Base-by-base conservation (phyloP, 352 stramenopile species). In the Peronosclerospora sorghi region DNA sequence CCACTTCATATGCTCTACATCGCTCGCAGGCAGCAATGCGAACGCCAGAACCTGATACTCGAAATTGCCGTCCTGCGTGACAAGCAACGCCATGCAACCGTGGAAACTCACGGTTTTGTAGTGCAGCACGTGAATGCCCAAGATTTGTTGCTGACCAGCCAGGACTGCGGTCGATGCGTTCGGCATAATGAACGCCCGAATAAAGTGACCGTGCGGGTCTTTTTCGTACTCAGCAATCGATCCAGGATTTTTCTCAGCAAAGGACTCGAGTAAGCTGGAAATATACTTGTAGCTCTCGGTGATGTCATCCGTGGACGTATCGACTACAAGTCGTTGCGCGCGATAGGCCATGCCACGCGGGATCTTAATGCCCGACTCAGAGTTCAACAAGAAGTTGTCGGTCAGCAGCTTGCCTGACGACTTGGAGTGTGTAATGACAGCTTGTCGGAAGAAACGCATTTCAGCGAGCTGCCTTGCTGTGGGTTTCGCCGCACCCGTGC, bases 281-380 rank as follows among this genome's bases (percentile, higher is more conserved):
- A 90, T 78, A 38, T 86, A 79, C 52, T 86, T 86, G 62, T 90
- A 90, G 54, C 73, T 86, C 41, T 87, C 74, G 0, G 71, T 73
- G 17, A 90, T 52, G 35, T 90, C 74, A 29, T 87, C 74, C 4
- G 69, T 78, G 0, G 77, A 79, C n/a, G 66, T 68, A 0, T 62
- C 62, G n/a, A 83, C 73, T 2, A 84, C 74, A 7, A 90, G 45
- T 5, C 67, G 63, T 35, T 83, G 66, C 0, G 77, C 77, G n/a
- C 73, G 72, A 15, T 79, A 83, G 8, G 74, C 68, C 59, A 87
- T 81, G 15, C 76, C 71, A 12, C 73, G 68, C 13, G 76, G 71
- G 20, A 82, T 83, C 13, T 76, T 64, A 40, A 85, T 79, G 2
- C 74, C 75, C 12, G 68, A 58, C 41, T 86, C 65, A 0, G 75